Percentiles rank a stretch among this genome's conserved stretches.
phyloP scores from a whole-genome alignment of 2,329 filamentous ascomycete genomes.

The Xylariaceae sp. region DNA sequence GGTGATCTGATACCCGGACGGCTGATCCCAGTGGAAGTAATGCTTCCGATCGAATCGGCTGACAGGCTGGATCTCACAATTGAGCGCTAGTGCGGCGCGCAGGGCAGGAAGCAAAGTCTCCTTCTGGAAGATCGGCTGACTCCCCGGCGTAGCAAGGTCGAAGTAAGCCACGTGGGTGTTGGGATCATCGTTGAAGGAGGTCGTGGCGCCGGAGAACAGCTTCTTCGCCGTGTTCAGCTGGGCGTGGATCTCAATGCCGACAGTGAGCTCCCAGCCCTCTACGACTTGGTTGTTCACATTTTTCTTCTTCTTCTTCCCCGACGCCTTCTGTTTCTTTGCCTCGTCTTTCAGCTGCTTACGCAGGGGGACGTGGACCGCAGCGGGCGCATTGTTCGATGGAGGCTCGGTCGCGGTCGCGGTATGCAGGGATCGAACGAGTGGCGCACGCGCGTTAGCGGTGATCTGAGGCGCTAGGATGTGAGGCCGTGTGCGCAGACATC shows the following conservation, averaged over 20 bases:
- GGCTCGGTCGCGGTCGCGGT: constrained; percentile 25
- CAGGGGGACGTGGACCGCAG: constrained; percentile 43
- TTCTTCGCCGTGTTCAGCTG: constrained; percentile 87
- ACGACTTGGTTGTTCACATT: constrained; percentile 48
- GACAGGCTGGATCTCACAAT: constrained; percentile 68
- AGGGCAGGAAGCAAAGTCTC: constrained; percentile 84
- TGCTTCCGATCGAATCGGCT: constrained; percentile 95
- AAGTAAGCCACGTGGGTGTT: constrained; percentile 88
- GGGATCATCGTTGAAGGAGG: constrained; percentile 61
- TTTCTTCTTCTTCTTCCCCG: constrained; percentile 41
- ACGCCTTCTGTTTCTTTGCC: constrained; percentile 45
- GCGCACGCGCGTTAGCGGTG: constrained; percentile 3
- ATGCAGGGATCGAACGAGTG: constrained; percentile 30
- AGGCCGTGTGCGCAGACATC: constrained; percentile 35
- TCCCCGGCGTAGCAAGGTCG: constrained; percentile 83
- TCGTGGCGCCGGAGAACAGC: constrained; percentile 74
- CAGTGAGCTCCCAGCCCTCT: constrained; percentile 81
- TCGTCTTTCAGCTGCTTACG: constrained; percentile 70
- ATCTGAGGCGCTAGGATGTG: constrained; percentile 3
- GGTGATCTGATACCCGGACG: constrained; percentile 93
- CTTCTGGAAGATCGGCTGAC: constrained; percentile 78
- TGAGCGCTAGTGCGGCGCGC: constrained; percentile 77
- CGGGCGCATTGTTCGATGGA: constrained; percentile 19
- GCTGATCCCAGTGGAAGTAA: constrained; percentile 99
- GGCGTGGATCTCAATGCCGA: constrained; percentile 95